These are phyloP conservation scores for Lecanosticta acicola DNA, from an alignment of 2,329 filamentous ascomycete genomes.

Conservation along the genomic window DNA sequence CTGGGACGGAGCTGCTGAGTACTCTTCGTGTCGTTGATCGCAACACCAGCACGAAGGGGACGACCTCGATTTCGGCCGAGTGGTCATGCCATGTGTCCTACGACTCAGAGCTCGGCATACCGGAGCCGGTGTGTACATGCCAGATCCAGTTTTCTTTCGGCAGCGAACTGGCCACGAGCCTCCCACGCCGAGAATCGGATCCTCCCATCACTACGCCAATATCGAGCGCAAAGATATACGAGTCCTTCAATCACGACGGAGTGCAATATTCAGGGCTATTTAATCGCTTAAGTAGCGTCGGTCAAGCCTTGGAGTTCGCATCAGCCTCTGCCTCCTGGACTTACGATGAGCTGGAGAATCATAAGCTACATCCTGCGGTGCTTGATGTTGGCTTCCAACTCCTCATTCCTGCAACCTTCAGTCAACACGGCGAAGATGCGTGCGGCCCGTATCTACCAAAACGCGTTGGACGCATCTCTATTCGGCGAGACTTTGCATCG, in stretches of 20 bases:
- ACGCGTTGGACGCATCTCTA: neutral
- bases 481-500: no score
- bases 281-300: no score
- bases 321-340: no score
- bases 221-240: neutral
- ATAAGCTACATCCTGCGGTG: neutral
- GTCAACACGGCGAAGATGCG: neutral
- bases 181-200: neutral
- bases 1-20: conserved; percentile 8
- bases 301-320: neutral
- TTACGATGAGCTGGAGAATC: neutral
- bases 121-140: no score
- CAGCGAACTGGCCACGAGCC: neutral
- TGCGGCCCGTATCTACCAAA: neutral
- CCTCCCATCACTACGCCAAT: neutral
- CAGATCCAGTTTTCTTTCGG: no score
- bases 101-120: neutral
- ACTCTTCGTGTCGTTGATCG: conserved; percentile 1
- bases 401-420: neutral
- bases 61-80: neutral
- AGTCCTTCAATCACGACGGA: conserved; percentile 20
- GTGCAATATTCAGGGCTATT: conserved; percentile 21
- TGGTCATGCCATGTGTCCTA: neutral
- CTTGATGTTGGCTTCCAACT: neutral
- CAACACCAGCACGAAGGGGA: neutral